Percentiles rank a stretch among this genome's conserved stretches.
Conservation (phyloP, 495 filamentous ascomycete genomes). For the Trichoderma asperelloides region DNA sequence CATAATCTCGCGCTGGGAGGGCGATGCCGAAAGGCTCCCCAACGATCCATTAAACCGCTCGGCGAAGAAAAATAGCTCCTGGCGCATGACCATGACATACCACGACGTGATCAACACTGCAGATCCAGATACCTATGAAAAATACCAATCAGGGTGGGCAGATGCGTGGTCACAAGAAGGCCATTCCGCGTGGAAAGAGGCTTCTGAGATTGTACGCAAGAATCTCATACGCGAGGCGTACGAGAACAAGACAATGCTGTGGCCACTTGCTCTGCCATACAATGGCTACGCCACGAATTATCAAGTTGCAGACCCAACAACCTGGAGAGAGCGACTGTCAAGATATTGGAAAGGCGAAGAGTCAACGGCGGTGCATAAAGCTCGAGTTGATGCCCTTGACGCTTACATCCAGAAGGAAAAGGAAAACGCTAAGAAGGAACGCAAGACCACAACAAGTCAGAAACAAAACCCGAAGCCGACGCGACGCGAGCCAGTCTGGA, state of each 20-base stretch:
- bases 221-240: neutral
- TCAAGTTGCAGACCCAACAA: neutral
- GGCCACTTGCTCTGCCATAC: neutral
- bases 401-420: neutral
- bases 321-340: neutral
- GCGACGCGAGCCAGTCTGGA: slow-evolving; percentile 9
- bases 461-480: neutral
- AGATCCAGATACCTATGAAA: neutral
- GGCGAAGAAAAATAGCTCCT: neutral
- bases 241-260: slow-evolving; percentile 6
- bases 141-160: neutral
- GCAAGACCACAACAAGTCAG: neutral
- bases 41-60: neutral
- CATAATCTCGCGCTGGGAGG: neutral
- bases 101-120: neutral
- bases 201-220: neutral
- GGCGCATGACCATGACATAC: neutral
- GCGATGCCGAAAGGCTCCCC: neutral
- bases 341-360: neutral
- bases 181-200: neutral
- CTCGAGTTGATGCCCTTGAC: neutral
- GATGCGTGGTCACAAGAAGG: too few relatives aligned
- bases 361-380: neutral
- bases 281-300: neutral
- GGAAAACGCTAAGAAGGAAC: neutral